Evolutionary conservation across 2,329 filamentous ascomycete genomes (phyloP).

Genomic region (Trichoderma koningii): DNA sequence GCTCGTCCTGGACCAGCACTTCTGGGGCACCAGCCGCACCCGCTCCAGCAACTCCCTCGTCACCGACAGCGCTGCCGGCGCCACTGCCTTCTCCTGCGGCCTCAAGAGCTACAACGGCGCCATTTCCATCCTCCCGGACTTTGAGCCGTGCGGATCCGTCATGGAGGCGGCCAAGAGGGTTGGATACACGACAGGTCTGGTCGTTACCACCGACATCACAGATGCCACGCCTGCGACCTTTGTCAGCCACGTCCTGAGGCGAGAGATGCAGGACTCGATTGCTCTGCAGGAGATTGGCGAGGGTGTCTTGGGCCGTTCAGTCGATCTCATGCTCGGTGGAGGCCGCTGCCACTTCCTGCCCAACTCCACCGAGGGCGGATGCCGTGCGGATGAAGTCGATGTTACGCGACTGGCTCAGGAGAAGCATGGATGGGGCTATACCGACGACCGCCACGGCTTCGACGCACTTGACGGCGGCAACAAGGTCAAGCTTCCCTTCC

Average conservation of each 20-base stretch:
- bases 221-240: constrained; percentile 97
- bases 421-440: constrained; percentile 77
- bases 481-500: constrained; percentile 71
- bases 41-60: constrained; percentile 81
- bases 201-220: constrained; percentile 92
- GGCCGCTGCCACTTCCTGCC: constrained; percentile 91
- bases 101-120: constrained; percentile 96
- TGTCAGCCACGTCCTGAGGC: constrained; percentile 78
- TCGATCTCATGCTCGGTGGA: constrained; percentile 91
- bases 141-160: constrained; percentile 84
- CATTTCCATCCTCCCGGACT: constrained; percentile 84
- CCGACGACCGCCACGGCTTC: constrained; percentile 72
- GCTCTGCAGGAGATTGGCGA: constrained; percentile 90
- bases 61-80: constrained; percentile 95
- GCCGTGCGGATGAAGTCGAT: constrained; percentile 76
- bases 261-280: constrained; percentile 84
- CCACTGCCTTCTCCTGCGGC: constrained; percentile 92
- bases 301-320: constrained; percentile 80
- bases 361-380: constrained; percentile 78
- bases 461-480: constrained; percentile 70
- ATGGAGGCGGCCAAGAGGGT: constrained; percentile 91
- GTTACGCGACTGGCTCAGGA: constrained; percentile 72
- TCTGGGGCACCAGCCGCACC: constrained; percentile 88
- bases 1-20: constrained; percentile 79
- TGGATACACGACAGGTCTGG: constrained; percentile 89